phyloP scores from a whole-genome alignment of 1,284 basidiomycete genomes.

The Naganishia albida region DNA sequence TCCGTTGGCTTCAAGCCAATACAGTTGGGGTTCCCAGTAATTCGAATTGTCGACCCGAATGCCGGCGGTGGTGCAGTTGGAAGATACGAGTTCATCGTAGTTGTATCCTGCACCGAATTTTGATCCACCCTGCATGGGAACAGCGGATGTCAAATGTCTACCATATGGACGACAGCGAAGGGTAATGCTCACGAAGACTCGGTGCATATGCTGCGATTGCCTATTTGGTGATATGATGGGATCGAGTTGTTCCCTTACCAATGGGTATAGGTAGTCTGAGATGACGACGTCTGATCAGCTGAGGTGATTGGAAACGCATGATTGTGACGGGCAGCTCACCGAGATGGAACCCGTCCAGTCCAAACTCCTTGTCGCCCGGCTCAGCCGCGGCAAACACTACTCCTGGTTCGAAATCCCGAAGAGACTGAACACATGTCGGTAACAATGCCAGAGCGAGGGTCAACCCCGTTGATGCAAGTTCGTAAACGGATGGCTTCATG shows the following conservation, averaged over 20 bases:
- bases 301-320: too few species aligned
- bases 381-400: constrained; percentile 14
- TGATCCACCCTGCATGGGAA: constrained; percentile 15
- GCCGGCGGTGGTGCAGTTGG: constrained; percentile 21
- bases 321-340: background rate
- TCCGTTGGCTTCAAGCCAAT: constrained; percentile 18
- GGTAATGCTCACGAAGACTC: constrained; percentile 21
- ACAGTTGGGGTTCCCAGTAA: constrained; percentile 30
- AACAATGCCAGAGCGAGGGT: background rate
- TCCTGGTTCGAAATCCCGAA: constrained; percentile 14
- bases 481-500: constrained; percentile 6
- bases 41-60: constrained; percentile 24
- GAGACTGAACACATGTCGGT: constrained; percentile 4
- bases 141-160: background rate
- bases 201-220: constrained; percentile 34
- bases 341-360: constrained; percentile 23
- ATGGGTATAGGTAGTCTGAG: constrained; percentile 16
- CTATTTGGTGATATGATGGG: constrained; percentile 34
- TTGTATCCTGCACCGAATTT: constrained; percentile 27
- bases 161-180: background rate
- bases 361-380: constrained; percentile 5
- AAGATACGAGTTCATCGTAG: constrained; percentile 1
- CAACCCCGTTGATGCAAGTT: constrained; percentile 7
- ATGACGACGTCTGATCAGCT: background rate
- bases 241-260: constrained; percentile 34